Evolutionary conservation across 345 rosid genomes (phyloP), one percentile per base, ranked within the genome.

Genomic region (Cardamine chenopodiifolia): DNA sequence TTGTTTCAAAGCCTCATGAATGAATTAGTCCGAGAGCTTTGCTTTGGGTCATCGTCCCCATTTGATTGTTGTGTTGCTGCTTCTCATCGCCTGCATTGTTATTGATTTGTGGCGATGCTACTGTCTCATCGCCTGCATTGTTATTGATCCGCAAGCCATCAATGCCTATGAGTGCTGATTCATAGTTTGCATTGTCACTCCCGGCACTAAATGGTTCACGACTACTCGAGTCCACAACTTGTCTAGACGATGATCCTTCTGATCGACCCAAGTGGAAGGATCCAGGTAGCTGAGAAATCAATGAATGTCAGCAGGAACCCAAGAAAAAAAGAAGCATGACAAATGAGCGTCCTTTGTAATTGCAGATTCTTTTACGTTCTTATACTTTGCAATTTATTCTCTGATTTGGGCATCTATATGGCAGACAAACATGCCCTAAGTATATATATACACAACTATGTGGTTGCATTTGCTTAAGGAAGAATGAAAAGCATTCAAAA

Each of bases 221-320:
- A 59, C 93, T 83, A 68, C 87, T 73, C 1, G 82, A 60, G 62
- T 78, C 77, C 67, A 84, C 85, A 49, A 85, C 85, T 66, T 89
- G 85, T 80, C 89, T 90, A 35, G 88, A 80, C n/a, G 96, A 83
- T 69, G 92, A 92, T 62, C 89, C 86, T 25, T 73, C 81, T 68
- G 81, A 78, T 47, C 81, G 85, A 58, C 90, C 95, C 76, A 85
- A 45, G 71, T 82, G 72, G 45, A 73, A 35, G 48, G 90, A 84
- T 79, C 86, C 82, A 47, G 89, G 82, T 63, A 83, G 39, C 97
- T 92, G 90, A 68, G 18, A 69, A 6, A 39, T 20, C 48, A 39
- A 26, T 19, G 25, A 10, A 59, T 20, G 55, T 68, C 25, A 7
- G 0, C 14, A 1, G 35, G 7, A 17, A 57, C 55, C 34, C 12